Base-by-base conservation (phyloP, 441 rosid species). In the Hura crepitans region DNA sequence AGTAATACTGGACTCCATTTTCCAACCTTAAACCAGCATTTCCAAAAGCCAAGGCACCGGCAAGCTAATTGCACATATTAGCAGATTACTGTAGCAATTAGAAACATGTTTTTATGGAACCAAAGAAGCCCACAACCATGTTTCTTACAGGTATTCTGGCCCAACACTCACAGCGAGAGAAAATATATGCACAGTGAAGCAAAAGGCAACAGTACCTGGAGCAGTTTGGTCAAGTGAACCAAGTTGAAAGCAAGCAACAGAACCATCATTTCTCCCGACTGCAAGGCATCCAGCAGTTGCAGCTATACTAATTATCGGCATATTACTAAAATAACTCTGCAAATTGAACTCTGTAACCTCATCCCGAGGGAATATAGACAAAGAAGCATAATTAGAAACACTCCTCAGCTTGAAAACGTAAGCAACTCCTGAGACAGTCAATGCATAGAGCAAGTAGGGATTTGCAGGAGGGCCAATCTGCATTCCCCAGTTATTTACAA, bases 221-320 rank as follows among this genome's bases (percentile, higher is more conserved):
- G 83, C 72, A 43, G 59, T 83, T 51, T 80, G 85, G 80, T 74
- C 75, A 73, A 78, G 78, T 63, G 49, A 45, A 68, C 84, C 82
- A 63, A 87, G 90, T 70, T 79, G 87, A 75, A 85, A 85, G 74
- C 85, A 87, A 71, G 84, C 73, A 74, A 89, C 81, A 74, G 88
- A 85, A 3, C 98, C 99, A 80, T 88, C 93, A 47, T 77, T 74
- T 62, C 86, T 85, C 51, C 96, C 98, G 12, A 93, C 69, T 13
- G 85, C 81, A 74, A 96, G 80, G 66, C 84, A 84, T 17, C 91
- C 92, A 57, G 82, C 68, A 2, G 73, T 74, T 14, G 94, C 98
- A 14, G 90, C 81, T 12, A 82, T 82, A 72, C 87, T 75, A 4
- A 88, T 87, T 65, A 89, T 83, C 56, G 73, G 50, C 13, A 70